Conservation (phyloP, 2,329 filamentous ascomycete species). For the Fusarium camptoceras region DNA sequence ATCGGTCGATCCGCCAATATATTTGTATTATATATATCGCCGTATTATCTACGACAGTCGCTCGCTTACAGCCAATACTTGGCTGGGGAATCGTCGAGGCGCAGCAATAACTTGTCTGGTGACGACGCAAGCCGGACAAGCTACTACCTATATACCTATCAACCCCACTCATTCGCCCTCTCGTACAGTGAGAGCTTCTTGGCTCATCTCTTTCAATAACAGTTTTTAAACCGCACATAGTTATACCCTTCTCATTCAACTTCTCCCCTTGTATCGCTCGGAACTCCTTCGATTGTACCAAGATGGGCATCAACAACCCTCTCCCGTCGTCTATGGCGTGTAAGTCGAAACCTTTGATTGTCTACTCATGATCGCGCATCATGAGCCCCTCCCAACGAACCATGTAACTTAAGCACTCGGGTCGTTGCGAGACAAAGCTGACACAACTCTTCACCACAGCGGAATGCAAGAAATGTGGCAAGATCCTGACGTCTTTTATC, state of each 20-base stretch:
- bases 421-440: constrained; percentile 24
- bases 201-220: constrained; percentile 28
- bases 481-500: constrained; percentile 94
- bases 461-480: constrained; percentile 97
- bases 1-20: constrained; percentile 9
- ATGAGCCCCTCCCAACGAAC: constrained; percentile 29
- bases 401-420: constrained; percentile 5
- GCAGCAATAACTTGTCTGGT: constrained; percentile 35
- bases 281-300: constrained; percentile 5
- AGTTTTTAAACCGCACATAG: constrained; percentile 10
- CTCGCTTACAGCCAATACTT: constrained; percentile 13
- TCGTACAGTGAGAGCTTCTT: constrained; percentile 32
- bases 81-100: constrained; percentile 33
- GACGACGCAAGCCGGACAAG: constrained; percentile 35
- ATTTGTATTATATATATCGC: constrained; percentile 14
- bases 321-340: constrained; percentile 75
- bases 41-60: background rate
- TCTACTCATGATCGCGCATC: constrained; percentile 34
- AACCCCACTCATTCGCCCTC: constrained; percentile 36
- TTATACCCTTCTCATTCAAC: background rate
- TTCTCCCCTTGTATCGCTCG: background rate
- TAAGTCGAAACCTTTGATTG: constrained; percentile 58
- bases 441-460: constrained; percentile 63
- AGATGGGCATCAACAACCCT: constrained; percentile 74
- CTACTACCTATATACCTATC: constrained; percentile 14